These are phyloP conservation scores for Starmerella davenportii DNA, from an alignment of 805 yeast genomes.

Conservation along the genomic window DNA sequence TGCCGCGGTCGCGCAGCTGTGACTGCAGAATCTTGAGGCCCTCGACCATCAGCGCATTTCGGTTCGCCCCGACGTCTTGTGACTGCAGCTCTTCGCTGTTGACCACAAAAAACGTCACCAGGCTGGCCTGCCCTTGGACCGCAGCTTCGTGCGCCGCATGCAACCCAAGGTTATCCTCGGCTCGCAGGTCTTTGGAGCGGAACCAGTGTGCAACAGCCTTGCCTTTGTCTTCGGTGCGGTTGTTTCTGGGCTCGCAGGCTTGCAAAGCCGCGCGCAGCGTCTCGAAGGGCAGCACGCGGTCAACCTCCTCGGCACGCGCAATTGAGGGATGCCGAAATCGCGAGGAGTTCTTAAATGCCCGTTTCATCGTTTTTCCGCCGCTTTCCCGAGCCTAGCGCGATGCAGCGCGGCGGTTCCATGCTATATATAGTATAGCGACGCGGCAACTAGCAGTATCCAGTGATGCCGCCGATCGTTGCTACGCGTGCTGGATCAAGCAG, in stretches of 20 bases:
- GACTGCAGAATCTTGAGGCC: constrained; percentile 22
- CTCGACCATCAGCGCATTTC: constrained; percentile 26
- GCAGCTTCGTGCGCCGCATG: constrained; percentile 24
- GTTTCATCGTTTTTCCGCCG: neutral
- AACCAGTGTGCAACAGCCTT: constrained; percentile 28
- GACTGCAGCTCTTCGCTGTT: constrained; percentile 27
- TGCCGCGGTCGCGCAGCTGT: constrained; percentile 22
- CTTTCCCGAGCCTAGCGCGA: too few species aligned
- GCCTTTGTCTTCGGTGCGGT: too few species aligned
- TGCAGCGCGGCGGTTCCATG: too few species aligned
- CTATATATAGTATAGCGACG: too few species aligned
- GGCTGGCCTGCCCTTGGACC: constrained; percentile 17
- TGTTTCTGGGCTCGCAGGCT: too few species aligned
- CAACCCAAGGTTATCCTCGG: constrained; percentile 30
- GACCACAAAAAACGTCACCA: constrained; percentile 28
- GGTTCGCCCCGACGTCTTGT: constrained; percentile 30
- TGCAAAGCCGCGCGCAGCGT: constrained; percentile 2
- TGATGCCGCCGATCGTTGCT: too few species aligned
- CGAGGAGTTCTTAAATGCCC: neutral
- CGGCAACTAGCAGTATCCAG: too few species aligned
- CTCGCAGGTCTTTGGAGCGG: constrained; percentile 28
- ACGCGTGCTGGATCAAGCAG: too few species aligned
- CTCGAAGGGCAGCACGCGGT: constrained; percentile 9
- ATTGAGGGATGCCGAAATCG: constrained; percentile 9
- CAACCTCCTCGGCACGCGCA: constrained; percentile 12